These are phyloP conservation scores for Fusarium globosum DNA, from an alignment of 2,329 filamentous ascomycete species.

Conservation along the genomic window DNA sequence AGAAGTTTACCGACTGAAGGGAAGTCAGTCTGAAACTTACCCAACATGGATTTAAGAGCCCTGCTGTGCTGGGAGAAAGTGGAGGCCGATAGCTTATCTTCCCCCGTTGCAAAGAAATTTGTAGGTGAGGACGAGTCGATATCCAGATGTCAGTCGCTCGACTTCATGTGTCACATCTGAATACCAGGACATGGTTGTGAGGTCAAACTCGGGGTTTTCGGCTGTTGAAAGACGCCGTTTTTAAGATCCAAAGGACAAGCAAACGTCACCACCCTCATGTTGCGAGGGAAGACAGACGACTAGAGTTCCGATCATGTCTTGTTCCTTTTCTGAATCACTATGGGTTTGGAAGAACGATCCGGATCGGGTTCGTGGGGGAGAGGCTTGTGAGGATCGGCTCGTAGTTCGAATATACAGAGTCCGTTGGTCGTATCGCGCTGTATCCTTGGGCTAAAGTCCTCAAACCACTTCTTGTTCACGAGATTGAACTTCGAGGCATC, in stretches of 20 bases:
- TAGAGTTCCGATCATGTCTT: constrained; percentile 15
- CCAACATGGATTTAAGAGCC: background rate
- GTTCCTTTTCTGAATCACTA: constrained; percentile 13
- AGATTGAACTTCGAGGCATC: constrained; percentile 14
- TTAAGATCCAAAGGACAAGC: constrained; percentile 12
- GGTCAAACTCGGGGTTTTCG: constrained; percentile 20
- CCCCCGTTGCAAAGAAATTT: constrained; percentile 5
- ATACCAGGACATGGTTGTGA: constrained; percentile 25
- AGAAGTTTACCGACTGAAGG: too few relatives aligned
- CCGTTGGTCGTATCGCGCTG: background rate
- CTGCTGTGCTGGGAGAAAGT: background rate
- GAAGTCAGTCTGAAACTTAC: background rate
- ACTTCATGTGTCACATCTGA: constrained; percentile 20
- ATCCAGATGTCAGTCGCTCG: constrained; percentile 7
- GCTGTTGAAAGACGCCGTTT: background rate
- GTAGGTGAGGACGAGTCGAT: constrained; percentile 31
- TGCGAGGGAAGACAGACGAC: constrained; percentile 21
- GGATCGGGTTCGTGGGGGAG: constrained; percentile 20
- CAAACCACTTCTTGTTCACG: background rate
- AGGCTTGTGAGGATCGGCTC: constrained; percentile 19
- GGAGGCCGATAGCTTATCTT: background rate
- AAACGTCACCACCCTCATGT: constrained; percentile 20
- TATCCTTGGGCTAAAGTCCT: background rate
- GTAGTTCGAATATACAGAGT: constrained; percentile 1
- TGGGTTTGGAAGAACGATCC: constrained; percentile 28